Evolutionary conservation across 2,329 filamentous ascomycete genomes (phyloP).

Genomic region (Pyrenochaeta sp.): DNA sequence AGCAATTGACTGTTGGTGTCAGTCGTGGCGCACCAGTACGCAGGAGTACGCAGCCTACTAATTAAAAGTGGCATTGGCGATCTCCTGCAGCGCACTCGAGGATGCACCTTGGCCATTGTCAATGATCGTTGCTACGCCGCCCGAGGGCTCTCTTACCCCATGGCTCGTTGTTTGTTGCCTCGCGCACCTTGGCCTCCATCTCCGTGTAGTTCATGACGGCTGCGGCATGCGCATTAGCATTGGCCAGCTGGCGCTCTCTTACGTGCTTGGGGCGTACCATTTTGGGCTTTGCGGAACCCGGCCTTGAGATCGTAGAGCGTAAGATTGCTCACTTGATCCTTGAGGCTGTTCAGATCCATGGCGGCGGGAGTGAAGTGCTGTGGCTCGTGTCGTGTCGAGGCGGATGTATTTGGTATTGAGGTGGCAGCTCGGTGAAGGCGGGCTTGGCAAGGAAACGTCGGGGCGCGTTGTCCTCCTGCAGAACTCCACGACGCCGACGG

Average conservation of each 20-base stretch:
- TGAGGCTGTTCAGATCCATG: slow-evolving; percentile 88
- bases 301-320: slow-evolving; percentile 96
- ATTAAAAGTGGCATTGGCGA: slow-evolving; percentile 96
- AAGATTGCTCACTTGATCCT: slow-evolving; percentile 88
- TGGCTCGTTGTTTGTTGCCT: slow-evolving; percentile 98
- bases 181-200: slow-evolving; percentile 75
- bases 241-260: slow-evolving; percentile 22
- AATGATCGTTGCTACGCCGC: slow-evolving; percentile 8
- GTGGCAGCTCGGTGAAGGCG: slow-evolving; percentile 9
- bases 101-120: slow-evolving; percentile 65
- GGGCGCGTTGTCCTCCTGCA: slow-evolving; percentile 1
- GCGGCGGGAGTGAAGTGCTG: slow-evolving; percentile 36
- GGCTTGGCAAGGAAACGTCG: slow-evolving; percentile 15
- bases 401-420: slow-evolving; percentile 8
- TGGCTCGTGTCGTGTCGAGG: slow-evolving; percentile 1
- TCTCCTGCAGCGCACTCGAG: slow-evolving; percentile 93
- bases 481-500: neutral
- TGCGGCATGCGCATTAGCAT: slow-evolving; percentile 56
- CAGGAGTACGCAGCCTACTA: slow-evolving; percentile 71
- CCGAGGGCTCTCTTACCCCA: slow-evolving; percentile 79
- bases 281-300: slow-evolving; percentile 92
- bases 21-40: slow-evolving; percentile 14
- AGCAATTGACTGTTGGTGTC: slow-evolving; percentile 77
- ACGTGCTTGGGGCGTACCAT: slow-evolving; percentile 70
- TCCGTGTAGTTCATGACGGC: slow-evolving; percentile 99